These are phyloP conservation scores for Pythium sukuiense DNA, from an alignment of 352 stramenopile species.

Conservation along the genomic window DNA sequence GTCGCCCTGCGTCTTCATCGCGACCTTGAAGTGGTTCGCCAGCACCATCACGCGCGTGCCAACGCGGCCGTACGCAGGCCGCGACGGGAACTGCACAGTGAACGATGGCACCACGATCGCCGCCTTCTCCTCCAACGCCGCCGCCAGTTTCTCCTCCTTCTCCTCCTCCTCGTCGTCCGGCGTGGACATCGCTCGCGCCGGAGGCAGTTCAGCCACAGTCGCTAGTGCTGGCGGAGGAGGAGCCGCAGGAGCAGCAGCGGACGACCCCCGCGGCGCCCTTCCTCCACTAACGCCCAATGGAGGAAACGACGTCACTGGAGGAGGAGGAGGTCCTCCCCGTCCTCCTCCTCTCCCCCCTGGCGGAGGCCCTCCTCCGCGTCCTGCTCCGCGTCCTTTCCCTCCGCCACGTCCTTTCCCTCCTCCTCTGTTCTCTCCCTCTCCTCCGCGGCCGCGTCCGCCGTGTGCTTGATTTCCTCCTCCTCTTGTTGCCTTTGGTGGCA, in stretches of 20 bases:
- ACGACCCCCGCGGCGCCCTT: too few species aligned
- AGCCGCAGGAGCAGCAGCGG: background rate
- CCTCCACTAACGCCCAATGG: background rate
- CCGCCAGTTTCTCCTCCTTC: constrained; percentile 16
- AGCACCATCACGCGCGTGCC: constrained; percentile 43
- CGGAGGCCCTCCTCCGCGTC: too few species aligned
- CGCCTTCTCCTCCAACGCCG: constrained; percentile 46
- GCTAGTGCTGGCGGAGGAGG: background rate
- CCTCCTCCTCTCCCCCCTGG: constrained; percentile 8
- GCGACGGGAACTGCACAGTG: constrained; percentile 45
- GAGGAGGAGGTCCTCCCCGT: constrained; percentile 3
- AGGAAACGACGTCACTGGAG: background rate
- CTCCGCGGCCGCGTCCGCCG: constrained; percentile 13
- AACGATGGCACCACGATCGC: constrained; percentile 38
- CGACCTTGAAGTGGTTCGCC: constrained; percentile 72
- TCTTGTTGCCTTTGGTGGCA: constrained; percentile 20
- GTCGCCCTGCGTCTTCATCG: constrained; percentile 44
- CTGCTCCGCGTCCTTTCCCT: constrained; percentile 8
- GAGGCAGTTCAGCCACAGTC: background rate
- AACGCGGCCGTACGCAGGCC: constrained; percentile 54
- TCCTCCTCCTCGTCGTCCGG: background rate
- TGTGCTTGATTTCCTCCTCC: constrained; percentile 2
- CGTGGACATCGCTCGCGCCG: background rate
- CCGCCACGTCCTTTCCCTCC: constrained; percentile 11
- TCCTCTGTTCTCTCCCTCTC: constrained; percentile 14